These are phyloP conservation scores for Ophioceras dolichostomum DNA, from an alignment of 2,329 filamentous ascomycete genomes.

Conservation along the genomic window DNA sequence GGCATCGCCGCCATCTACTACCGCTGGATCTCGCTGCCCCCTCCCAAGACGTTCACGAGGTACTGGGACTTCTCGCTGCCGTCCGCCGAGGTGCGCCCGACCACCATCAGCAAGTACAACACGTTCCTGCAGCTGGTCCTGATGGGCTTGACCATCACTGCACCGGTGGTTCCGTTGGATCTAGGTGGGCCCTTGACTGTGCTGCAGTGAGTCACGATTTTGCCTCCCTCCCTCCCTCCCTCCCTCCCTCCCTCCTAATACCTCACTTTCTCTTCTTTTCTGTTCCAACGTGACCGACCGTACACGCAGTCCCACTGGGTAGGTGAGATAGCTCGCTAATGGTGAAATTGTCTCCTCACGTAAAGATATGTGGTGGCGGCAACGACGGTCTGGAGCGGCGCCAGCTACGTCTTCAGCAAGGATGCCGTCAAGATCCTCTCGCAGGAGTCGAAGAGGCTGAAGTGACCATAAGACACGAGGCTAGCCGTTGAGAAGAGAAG, in stretches of 20 bases:
- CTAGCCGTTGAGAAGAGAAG: no score
- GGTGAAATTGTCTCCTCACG: no score
- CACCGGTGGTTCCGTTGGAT: slow-evolving; percentile 59
- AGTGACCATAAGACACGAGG: no score
- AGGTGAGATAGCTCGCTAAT: neutral
- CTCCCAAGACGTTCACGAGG: slow-evolving; percentile 79
- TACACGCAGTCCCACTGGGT: neutral
- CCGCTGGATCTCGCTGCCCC: slow-evolving; percentile 85
- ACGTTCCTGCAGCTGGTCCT: slow-evolving; percentile 83
- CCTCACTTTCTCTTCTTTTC: neutral
- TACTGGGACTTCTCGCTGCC: slow-evolving; percentile 98
- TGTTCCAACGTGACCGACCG: neutral
- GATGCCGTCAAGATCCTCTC: slow-evolving; percentile 79
- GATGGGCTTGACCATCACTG: slow-evolving; percentile 71
- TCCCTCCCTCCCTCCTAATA: neutral
- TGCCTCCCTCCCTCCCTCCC: neutral
- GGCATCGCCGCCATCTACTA: slow-evolving; percentile 86
- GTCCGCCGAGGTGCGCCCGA: slow-evolving; percentile 72
- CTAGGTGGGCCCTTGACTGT: slow-evolving; percentile 40
- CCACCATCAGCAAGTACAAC: slow-evolving; percentile 81
- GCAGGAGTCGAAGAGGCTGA: slow-evolving; percentile 9
- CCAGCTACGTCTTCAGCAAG: slow-evolving; percentile 84
- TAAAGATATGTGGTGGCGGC: slow-evolving; percentile 77
- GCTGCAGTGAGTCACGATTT: slow-evolving; percentile 44
- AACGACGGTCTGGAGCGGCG: slow-evolving; percentile 87